Evolutionary conservation across 169 alveolate species (phyloP), one percentile per base, ranked within the genome.

Genomic region (Plasmodium vinckei): DNA sequence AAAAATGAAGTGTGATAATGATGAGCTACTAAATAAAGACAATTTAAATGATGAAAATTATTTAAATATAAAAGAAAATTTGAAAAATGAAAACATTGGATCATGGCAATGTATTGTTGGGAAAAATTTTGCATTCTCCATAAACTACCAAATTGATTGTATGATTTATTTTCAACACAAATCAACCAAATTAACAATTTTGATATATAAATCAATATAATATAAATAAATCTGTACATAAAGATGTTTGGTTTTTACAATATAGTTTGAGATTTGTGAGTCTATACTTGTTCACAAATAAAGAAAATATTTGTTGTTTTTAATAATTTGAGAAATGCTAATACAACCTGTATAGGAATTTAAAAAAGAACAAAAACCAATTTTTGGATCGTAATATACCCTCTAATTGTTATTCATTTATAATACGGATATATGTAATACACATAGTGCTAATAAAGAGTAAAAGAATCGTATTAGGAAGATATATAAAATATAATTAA

Each of bases 31-130:
- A 67, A 79, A 79, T 79, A 79, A 79, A 33, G 89, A 79, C 13
- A 79, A 42, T 56, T 27, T 70, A 79, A 70, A 57, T 67, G 82
- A 79, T 47, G 64, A 79, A 42, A 33, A 61, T 17, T 65, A 56
- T 56, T 70, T 65, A 27, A 54, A 47, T 60, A 46, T 65, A 23
- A 70, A 51, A 39, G 71, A 79, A 57, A 79, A 59, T 79, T 65
- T 79, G 56, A 79, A 79, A 61, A 79, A 79, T 67, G 39, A 79
- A 54, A 79, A 79, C 53, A 79, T 79, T 23, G 89, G 89, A 13
- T 79, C 89, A 13, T 79, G 89, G 89, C 89, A 79, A 70, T 79
- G 89, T 47, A 79, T 79, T n/a, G 89, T 79, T 59, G 89, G 89
- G 21, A 65, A 67, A 60, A 79, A 79, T 59, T 79, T 79, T 79